phyloP scores from a whole-genome alignment of 305 asterid genomes.

The Striga hermonthica region DNA sequence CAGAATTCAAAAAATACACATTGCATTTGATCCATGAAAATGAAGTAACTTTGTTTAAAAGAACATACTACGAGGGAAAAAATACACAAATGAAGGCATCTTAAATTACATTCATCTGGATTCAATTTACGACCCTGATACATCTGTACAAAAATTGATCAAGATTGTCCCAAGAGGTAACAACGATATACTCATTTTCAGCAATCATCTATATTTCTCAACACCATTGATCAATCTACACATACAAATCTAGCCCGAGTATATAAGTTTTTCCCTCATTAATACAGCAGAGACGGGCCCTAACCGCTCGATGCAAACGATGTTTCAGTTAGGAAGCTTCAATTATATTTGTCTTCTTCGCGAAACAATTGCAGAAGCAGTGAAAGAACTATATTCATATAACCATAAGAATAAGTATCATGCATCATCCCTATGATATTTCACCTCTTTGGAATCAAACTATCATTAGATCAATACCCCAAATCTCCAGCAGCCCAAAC shows the following conservation, averaged over 20 bases:
- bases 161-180: background rate
- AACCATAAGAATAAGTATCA: too few species aligned
- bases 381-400: too few species aligned
- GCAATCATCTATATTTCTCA: conserved; percentile 17
- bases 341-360: too few species aligned
- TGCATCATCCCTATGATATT: background rate
- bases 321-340: background rate
- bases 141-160: background rate
- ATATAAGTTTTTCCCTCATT: conserved; percentile 1
- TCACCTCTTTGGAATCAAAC: background rate
- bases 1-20: background rate
- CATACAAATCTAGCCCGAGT: conserved; percentile 8
- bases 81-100: background rate
- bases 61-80: too few species aligned
- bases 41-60: too few species aligned
- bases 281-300: background rate
- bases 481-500: conserved; percentile 23
- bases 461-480: conserved; percentile 20
- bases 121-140: conserved; percentile 7
- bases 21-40: too few species aligned
- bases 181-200: background rate
- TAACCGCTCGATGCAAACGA: conserved; percentile 7
- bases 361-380: too few species aligned
- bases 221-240: background rate
- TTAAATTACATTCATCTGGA: background rate